Base-by-base conservation (phyloP, 371 early-diverging fungal species). In the Mucor circinelloides region DNA sequence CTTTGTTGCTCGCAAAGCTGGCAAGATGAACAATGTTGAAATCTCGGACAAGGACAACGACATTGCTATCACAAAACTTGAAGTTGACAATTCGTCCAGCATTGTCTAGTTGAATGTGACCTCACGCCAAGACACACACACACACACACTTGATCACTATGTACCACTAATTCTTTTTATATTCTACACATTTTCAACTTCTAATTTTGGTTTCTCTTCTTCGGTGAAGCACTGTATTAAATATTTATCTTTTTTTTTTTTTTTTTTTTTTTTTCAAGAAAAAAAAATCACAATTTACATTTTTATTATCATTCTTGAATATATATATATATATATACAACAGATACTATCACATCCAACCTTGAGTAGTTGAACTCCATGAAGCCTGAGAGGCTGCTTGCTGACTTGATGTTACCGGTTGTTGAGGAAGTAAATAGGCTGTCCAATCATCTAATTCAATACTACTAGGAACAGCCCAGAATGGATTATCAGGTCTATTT, bases 381-480 rank as follows among this genome's bases (percentile, higher is more conserved):
- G 54, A 54, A 15, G 54, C 54, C 15, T 54, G 54, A 54, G 54
- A 54, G 10, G 54, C 4, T 28, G 1, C 12, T 54, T 25, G 54
- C 10, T 28, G 30, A 6, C 15, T 17, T 38, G 60, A 42, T 60
- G 40, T 30, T 40, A n/a, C 9, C 7, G 59, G 48, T 57, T 72
- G 72, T 10, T 64, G 69, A 4, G 73, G 73, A 44, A 68, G 38
- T 42, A 72, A 52, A 57, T 83, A 83, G 7, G 83, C 78, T 10
- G 72, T 63, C 83, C 83, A 83, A 50, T 80, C 83, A 60, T 80
- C 74, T 38, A 78, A 58, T 57, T 78, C 79, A n/a, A 83, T 70
- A 38, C 76, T 80, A 48, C 80, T 83, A 25, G 83, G 83, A 9
- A 83, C 72, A 0, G 79, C 72, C 83, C 83, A 83, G 55, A 83